phyloP scores from a whole-genome alignment of 2,329 filamentous ascomycete genomes.

The Fusarium sublunatum region DNA sequence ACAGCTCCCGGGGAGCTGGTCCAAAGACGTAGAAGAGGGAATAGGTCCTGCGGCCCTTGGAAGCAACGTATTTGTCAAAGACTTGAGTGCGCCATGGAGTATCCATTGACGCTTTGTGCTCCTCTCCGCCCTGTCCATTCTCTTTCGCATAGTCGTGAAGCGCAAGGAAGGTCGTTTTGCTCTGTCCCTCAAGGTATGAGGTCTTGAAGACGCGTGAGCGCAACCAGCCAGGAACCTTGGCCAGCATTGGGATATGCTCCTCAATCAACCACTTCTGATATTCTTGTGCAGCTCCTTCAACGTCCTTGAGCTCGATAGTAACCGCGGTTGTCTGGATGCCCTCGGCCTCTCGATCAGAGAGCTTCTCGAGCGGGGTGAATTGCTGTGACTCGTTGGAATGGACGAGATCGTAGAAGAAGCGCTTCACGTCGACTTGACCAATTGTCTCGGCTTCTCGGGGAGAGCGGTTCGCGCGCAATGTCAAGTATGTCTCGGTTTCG shows the following conservation, averaged over 20 bases:
- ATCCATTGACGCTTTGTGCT: constrained; percentile 70
- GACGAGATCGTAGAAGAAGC: constrained; percentile 77
- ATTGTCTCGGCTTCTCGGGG: constrained; percentile 65
- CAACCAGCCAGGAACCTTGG: constrained; percentile 82
- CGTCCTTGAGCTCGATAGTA: constrained; percentile 64
- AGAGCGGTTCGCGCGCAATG: constrained; percentile 69
- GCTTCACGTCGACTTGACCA: constrained; percentile 70
- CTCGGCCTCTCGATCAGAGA: constrained; percentile 67
- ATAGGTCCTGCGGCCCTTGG: constrained; percentile 70
- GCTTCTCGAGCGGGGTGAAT: constrained; percentile 70
- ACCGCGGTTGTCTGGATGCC: constrained; percentile 72
- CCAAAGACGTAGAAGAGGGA: constrained; percentile 84
- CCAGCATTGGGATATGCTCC: constrained; percentile 78
- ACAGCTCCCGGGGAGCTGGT: constrained; percentile 75
- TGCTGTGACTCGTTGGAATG: constrained; percentile 64
- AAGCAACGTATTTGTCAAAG: constrained; percentile 67
- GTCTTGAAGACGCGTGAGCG: constrained; percentile 78
- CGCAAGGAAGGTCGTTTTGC: constrained; percentile 66
- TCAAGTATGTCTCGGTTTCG: constrained; percentile 75
- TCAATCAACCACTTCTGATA: constrained; percentile 77
- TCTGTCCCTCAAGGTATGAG: constrained; percentile 67
- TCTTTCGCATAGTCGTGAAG: constrained; percentile 77
- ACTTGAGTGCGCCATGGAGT: constrained; percentile 72
- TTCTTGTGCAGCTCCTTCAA: constrained; percentile 62
- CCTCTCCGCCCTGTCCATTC: constrained; percentile 74